A percentile compares a stretch with the other conserved stretches of the same genome.
Evolutionary conservation across 345 rosid genomes (phyloP).

Genomic region (Balakata baccata): DNA sequence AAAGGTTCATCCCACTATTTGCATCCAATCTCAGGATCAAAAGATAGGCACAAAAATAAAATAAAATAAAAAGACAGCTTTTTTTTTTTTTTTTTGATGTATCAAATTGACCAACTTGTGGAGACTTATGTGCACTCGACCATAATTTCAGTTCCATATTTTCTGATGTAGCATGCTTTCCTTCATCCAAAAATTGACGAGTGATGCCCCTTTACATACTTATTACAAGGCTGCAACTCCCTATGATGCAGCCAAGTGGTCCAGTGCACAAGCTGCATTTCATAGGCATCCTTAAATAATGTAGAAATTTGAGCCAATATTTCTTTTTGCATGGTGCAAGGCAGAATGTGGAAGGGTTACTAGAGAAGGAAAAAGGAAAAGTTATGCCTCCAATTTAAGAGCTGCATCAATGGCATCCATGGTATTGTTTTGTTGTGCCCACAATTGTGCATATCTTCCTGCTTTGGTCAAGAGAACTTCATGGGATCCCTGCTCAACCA

Average conservation of each 20-base stretch:
- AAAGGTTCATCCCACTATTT: background rate
- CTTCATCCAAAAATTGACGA: background rate
- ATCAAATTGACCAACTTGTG: conserved; percentile 4
- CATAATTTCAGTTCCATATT: conserved; percentile 5
- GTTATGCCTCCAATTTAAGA: conserved; percentile 40
- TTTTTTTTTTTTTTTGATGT: background rate
- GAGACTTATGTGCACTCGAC: background rate
- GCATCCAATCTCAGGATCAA: background rate
- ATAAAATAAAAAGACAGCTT: background rate
- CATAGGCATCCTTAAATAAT: background rate
- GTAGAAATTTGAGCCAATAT: background rate
- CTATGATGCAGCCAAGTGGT: background rate
- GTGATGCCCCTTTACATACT: background rate
- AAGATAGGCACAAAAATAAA: background rate
- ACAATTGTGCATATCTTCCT: conserved; percentile 94
- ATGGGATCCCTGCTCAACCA: conserved; percentile 90
- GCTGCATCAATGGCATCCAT: conserved; percentile 59
- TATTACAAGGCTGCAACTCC: background rate
- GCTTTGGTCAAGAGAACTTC: conserved; percentile 66
- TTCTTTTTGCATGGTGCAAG: background rate
- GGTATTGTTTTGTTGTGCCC: conserved; percentile 84
- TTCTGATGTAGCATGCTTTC: background rate
- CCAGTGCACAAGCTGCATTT: background rate
- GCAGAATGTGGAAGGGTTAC: background rate
- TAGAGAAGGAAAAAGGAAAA: background rate